Evolutionary conservation across 495 filamentous ascomycete species (phyloP), one percentile per base, ranked within the genome.

Genomic region (Hypoxylon lienhwacheense): DNA sequence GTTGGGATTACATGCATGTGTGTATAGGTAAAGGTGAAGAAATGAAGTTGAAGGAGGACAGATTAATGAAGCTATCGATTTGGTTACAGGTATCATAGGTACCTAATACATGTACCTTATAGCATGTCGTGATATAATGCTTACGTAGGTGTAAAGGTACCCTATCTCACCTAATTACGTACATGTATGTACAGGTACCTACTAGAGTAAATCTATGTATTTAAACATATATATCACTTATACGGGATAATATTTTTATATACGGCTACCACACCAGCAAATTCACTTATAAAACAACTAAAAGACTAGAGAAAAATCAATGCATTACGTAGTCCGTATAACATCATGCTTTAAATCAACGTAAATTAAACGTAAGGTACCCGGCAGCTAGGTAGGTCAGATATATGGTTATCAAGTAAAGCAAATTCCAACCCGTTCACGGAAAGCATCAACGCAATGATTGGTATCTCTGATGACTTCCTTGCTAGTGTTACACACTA

Each of bases 121-220:
- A n/a, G n/a, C n/a, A n/a, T n/a, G n/a, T 48, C 32, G 53, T 59
- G 55, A 59, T 53, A 49, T 31, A 59, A 53, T 59, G 44, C 55
- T 53, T 48, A 53, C 49, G 33, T 53, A 47, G 42, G n/a, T 41
- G 21, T 4, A 26, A 1, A n/a, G n/a, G n/a, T n/a, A n/a, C n/a
- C n/a, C n/a, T n/a, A n/a, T n/a, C n/a, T n/a, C n/a, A n/a, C n/a
- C n/a, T n/a, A n/a, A 5, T 24, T 37, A 21, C 0, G 28, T 42
- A 25, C 7, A 48, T 42, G 32, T 28, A 32, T 7, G 22, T 46
- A 57, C n/a, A n/a, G n/a, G n/a, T n/a, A n/a, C n/a, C n/a, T n/a
- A n/a, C n/a, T n/a, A n/a, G n/a, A n/a, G n/a, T n/a, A n/a, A n/a
- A n/a, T n/a, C n/a, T n/a, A n/a, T n/a, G n/a, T n/a, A n/a, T n/a